Evolutionary conservation across 768 basidiomycete species (phyloP).

Genomic region (Udeniomyces megalosporus): DNA sequence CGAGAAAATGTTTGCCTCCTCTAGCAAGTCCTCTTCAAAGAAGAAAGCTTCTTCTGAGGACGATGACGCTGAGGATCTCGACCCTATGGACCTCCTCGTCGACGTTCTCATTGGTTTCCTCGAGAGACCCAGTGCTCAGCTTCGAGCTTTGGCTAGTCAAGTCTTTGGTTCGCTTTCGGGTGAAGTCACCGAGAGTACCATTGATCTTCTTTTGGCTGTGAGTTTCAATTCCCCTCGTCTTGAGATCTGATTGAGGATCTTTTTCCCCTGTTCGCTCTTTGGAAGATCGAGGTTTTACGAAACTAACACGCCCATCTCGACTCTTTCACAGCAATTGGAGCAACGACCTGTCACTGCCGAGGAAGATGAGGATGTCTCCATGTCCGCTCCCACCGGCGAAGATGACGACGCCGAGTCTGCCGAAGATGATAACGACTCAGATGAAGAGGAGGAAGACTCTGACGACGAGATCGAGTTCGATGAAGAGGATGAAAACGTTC

Average conservation of each 20-base stretch:
- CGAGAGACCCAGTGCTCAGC: constrained; percentile 63
- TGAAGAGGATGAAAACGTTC: constrained; percentile 25
- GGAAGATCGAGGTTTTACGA: not conserved
- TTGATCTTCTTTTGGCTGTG: constrained; percentile 68
- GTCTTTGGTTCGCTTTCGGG: constrained; percentile 59
- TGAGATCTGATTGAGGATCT: too few species aligned
- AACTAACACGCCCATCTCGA: not conserved
- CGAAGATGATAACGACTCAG: constrained; percentile 25
- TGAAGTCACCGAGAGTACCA: constrained; percentile 48
- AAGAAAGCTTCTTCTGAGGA: constrained; percentile 21
- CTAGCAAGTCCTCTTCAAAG: not conserved
- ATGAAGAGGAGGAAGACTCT: constrained; percentile 27
- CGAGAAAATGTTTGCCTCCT: constrained; percentile 19
- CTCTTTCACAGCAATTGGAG: constrained; percentile 10
- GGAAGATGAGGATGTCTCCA: constrained; percentile 19
- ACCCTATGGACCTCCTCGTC: constrained; percentile 67
- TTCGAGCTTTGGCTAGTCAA: constrained; percentile 62
- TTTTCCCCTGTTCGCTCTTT: too few species aligned
- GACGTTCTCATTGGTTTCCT: constrained; percentile 82
- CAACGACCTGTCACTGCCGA: constrained; percentile 16
- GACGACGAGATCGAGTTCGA: constrained; percentile 32
- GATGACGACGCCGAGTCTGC: constrained; percentile 30
- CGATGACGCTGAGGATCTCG: constrained; percentile 35
- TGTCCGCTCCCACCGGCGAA: constrained; percentile 19
- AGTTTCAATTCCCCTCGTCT: constrained; percentile 31